Evolutionary conservation across 371 early-diverging fungal genomes (phyloP), one percentile per base, ranked within the genome.

Genomic region (Mycotypha africana): DNA sequence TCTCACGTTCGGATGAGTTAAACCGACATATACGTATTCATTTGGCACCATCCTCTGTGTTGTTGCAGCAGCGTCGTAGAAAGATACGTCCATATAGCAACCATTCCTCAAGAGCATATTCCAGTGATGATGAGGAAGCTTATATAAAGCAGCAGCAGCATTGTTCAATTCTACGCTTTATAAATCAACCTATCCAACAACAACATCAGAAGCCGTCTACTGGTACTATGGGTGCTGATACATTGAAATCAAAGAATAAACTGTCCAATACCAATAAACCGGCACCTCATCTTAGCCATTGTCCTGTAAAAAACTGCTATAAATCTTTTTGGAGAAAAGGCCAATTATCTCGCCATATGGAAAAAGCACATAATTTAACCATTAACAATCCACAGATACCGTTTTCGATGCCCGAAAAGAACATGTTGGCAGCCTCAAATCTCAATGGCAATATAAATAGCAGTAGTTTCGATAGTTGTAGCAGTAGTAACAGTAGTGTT

Each of bases 1-100:
- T 93, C 62, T 82, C 91, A 17, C 77, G 92, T 25, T 86, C 89
- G 4, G 95, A 94, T 67, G 92, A 93, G 64, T 76, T 95, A 26
- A 82, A 83, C 38, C 74, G 86, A 39, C 92, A 91, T 62, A 64
- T 80, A 25, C 68, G 81, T 35, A 81, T 82, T 40, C 87, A 86
- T 51, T 64, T 65, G 0, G 47, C 64, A 10, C 65, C 73, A 0
- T 53, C 73, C 11, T 51, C 73, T 5, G 46, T 51, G 8, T 17
- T 51, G 15, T 22, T 51, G 22, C 49, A 48, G 20, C 49, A 48
- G 20, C 15, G 55, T 25, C 33, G 49, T 6, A 48, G 49, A 44
- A 55, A 49, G 41, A 45, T 55, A 9, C 55, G 49, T 30, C 21
- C 34, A 21, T 49, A 40, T 17, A n/a, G n/a, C n/a, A 45, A 40